A percentile compares a stretch with the other conserved stretches of the same genome.
These are phyloP conservation scores for Plasmopara viticola DNA, from an alignment of 352 stramenopile species.

Conservation along the genomic window DNA sequence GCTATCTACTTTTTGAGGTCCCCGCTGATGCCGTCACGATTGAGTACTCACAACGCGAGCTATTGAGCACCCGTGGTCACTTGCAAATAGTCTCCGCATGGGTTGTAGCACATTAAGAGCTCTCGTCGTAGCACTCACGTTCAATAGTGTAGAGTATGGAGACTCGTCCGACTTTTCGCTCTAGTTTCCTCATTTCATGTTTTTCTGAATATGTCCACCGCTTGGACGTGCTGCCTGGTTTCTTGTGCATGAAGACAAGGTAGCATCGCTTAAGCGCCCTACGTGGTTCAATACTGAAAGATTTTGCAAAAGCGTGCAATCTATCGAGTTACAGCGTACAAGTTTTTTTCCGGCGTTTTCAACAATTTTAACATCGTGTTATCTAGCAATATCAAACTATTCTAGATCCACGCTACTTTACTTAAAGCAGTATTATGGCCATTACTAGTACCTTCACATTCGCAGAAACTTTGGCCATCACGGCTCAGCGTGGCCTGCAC, in stretches of 20 bases:
- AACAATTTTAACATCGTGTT: slow-evolving; percentile 58
- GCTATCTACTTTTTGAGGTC: slow-evolving; percentile 55
- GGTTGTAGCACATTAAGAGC: slow-evolving; percentile 36
- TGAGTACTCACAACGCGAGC: slow-evolving; percentile 53
- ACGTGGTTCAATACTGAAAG: slow-evolving; percentile 43
- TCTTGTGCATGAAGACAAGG: slow-evolving; percentile 18
- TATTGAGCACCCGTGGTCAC: too few relatives aligned
- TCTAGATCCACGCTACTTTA: slow-evolving; percentile 52
- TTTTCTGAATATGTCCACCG: slow-evolving; percentile 33
- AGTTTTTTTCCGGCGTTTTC: slow-evolving; percentile 58
- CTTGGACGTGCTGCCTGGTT: slow-evolving; percentile 29
- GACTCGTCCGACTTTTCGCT: slow-evolving; percentile 49
- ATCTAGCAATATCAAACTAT: slow-evolving; percentile 43
- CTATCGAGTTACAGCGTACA: slow-evolving; percentile 54
- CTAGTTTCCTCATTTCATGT: slow-evolving; percentile 44
- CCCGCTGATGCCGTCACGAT: slow-evolving; percentile 57
- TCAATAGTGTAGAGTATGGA: slow-evolving; percentile 53
- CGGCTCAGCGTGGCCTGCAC: slow-evolving; percentile 34
- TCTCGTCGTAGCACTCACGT: slow-evolving; percentile 36
- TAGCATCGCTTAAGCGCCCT: slow-evolving; percentile 3
- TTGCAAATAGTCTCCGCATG: too few relatives aligned
- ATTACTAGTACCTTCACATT: slow-evolving; percentile 47
- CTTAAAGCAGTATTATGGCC: slow-evolving; percentile 47
- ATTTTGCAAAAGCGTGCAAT: slow-evolving; percentile 54
- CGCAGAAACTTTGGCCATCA: slow-evolving; percentile 39